Base-by-base conservation (phyloP, 805 yeast species). In the Metschnikowia henanensis region DNA sequence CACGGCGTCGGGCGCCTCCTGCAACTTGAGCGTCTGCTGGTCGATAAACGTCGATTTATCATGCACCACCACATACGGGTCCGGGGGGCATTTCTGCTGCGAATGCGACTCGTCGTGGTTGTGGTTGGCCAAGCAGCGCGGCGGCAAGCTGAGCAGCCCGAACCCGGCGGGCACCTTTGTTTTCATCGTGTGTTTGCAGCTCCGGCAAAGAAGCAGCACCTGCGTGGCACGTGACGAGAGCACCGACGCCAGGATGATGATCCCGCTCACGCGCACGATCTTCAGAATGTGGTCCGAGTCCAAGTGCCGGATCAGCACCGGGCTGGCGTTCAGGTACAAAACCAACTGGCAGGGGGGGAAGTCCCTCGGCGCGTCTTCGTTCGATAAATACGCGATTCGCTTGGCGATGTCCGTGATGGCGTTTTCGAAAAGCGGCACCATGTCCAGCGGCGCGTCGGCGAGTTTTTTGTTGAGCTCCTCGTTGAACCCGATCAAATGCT, bases 1-100 rank as follows among this genome's bases (percentile, higher is more conserved):
- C 2, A 94, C 97, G 84, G 87, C 87, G 63, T 94, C 99, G 10
- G 98, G 97, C n/a, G 94, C 76, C 63, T 94, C 99, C 65, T 94
- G 99, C 44, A 94, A 74, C 64, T 94, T 94, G 58, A 94, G 75
- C 23, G 85, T 82, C 66, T 94, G 99, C 62, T 95, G 98, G 66
- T 94, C 98, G 41, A 94, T 84, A 64, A 91, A 94, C n/a, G 79
- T 72, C 2, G 97, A 89, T 59, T 88, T 87, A 62, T 94, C 98
- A 66, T 94, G 99, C 23, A 88, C 90, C 47, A 94, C 87, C 29
- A 87, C 79, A 58, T 90, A 94, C 2, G 99, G 99, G 56, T 92
- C 96, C 12, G 83, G 80, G 1, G 96, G 96, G 70, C 99, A 94
- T 47, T 73, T 70, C 18, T 72, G 75, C 50, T 64, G 73, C 26